Evolutionary conservation across 352 stramenopile genomes (phyloP).

Genomic region (Bremia lactucae): DNA sequence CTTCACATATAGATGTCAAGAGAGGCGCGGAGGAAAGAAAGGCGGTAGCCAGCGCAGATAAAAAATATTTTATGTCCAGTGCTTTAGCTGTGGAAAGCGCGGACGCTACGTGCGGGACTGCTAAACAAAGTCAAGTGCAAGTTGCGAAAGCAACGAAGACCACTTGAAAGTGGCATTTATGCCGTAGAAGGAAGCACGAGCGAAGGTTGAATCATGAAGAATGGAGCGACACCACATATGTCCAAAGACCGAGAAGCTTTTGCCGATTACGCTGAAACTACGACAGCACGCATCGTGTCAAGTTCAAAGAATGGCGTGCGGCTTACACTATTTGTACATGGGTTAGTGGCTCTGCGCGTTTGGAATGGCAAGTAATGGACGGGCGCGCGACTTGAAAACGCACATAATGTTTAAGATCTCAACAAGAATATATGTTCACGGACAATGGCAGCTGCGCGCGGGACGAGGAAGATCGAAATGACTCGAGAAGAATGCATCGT

Average conservation of each 20-base stretch:
- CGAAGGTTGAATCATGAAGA: not conserved
- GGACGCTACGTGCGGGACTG: not conserved
- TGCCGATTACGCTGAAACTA: not conserved
- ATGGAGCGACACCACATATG: not conserved
- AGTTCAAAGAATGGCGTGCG: not conserved
- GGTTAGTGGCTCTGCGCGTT: not conserved
- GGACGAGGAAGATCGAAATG: not conserved
- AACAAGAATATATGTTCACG: not conserved
- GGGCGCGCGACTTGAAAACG: not conserved
- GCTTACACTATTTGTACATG: not conserved
- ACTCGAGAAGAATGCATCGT: not conserved
- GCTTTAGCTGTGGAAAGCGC: not conserved
- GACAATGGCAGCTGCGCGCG: not conserved
- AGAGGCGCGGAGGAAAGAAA: not conserved
- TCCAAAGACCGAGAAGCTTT: not conserved
- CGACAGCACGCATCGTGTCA: not conserved
- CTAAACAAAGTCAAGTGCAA: not conserved
- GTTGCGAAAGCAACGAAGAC: not conserved
- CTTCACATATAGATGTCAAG: not conserved
- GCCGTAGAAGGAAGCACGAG: not conserved
- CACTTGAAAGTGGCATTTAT: not conserved
- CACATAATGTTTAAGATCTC: not conserved
- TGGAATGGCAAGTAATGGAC: not conserved
- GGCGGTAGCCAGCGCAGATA: no score
- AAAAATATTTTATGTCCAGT: no score